Conservation (phyloP, 257 asterid genomes). For the Ballota nigra region DNA sequence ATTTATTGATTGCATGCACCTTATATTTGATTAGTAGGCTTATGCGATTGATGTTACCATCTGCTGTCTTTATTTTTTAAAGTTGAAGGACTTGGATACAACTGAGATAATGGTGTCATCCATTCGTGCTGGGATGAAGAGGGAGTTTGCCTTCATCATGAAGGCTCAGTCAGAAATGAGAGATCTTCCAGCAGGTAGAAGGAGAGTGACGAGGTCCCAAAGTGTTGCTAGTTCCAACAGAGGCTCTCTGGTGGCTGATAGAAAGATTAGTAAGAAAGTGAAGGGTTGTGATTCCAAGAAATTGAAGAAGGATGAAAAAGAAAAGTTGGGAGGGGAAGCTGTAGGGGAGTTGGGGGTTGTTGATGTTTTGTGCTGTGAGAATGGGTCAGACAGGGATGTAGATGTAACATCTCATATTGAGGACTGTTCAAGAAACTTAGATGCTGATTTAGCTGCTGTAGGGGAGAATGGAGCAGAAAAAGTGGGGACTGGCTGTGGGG, state of each 20-base stretch:
- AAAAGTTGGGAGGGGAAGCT: conserved; percentile 26
- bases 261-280: conserved; percentile 22
- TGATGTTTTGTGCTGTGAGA: conserved; percentile 20
- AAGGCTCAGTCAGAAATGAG: conserved; percentile 60
- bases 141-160: conserved; percentile 80
- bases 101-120: conserved; percentile 56
- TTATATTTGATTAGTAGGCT: conserved; percentile 18
- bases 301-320: conserved; percentile 35
- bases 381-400: conserved; percentile 32
- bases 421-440: conserved; percentile 22
- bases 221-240: conserved; percentile 28
- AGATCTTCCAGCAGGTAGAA: conserved; percentile 39
- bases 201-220: conserved; percentile 79
- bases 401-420: conserved; percentile 19
- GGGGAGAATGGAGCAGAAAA: conserved; percentile 22
- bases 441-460: conserved; percentile 24
- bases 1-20: background rate
- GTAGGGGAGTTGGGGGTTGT: conserved; percentile 17
- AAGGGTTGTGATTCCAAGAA: conserved; percentile 31
- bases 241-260: conserved; percentile 20
- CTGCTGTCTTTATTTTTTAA: conserved; percentile 9
- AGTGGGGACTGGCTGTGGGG: conserved; percentile 23
- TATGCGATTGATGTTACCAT: conserved; percentile 21
- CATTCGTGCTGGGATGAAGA: conserved; percentile 76
- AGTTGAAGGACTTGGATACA: conserved; percentile 45